Conservation (phyloP, 306 rosid species). For the Cucumis sativus region DNA sequence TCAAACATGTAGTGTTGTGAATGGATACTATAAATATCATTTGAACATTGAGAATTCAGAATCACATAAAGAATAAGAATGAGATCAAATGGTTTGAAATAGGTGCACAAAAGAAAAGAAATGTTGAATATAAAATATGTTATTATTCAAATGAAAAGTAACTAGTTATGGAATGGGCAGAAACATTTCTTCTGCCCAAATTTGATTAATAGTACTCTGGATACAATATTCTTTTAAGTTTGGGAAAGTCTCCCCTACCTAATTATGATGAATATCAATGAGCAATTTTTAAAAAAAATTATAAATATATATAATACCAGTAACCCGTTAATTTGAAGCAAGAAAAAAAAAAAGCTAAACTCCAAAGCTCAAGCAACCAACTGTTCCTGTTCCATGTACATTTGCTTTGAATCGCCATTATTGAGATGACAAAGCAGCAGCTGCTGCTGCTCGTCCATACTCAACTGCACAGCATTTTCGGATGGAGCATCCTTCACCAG, state of each 20-base stretch:
- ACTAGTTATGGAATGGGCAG: conserved; percentile 6
- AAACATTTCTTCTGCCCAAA: conserved; percentile 9
- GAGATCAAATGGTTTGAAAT: not conserved
- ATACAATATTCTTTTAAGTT: not conserved
- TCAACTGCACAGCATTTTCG: conserved; percentile 13
- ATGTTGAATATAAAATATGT: not conserved
- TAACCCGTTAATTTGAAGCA: not conserved
- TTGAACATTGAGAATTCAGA: too few relatives aligned
- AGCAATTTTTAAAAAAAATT: not conserved
- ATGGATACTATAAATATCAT: too few relatives aligned
- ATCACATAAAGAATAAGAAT: too few relatives aligned
- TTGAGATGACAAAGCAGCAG: conserved; percentile 36
- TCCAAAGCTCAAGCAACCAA: conserved; percentile 30
- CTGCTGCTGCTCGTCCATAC: conserved; percentile 30
- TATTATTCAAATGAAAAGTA: not conserved
- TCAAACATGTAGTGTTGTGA: too few relatives aligned
- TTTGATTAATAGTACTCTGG: conserved; percentile 1
- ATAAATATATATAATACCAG: not conserved
- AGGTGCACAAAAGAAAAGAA: not conserved
- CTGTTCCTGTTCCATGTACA: conserved; percentile 64
- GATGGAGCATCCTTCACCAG: conserved; percentile 46
- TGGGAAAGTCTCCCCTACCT: not conserved
- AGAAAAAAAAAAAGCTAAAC: not conserved
- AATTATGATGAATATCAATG: conserved; percentile 3
- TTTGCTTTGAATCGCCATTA: conserved; percentile 34